Conservation (phyloP, 495 filamentous ascomycete genomes). For the Xylaria grammica region DNA sequence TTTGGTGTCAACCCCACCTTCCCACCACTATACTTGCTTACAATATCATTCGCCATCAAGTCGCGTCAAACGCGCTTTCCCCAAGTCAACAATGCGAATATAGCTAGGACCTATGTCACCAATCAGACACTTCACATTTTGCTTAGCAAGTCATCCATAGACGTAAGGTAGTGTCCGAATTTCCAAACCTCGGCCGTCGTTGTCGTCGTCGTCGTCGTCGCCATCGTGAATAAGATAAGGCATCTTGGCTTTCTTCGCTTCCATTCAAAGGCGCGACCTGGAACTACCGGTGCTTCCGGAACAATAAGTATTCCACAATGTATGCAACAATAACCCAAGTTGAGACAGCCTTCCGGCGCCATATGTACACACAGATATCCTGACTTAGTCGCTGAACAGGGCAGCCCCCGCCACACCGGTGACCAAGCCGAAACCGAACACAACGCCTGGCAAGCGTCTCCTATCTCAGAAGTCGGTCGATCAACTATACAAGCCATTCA, state of each 20-base stretch:
- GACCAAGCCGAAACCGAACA: constrained; percentile 27
- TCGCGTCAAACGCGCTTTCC: constrained; percentile 25
- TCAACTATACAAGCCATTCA: constrained; percentile 84
- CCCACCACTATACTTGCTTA: constrained; percentile 17
- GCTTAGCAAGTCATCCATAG: too few species aligned
- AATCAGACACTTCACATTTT: not conserved
- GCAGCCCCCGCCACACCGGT: constrained; percentile 31
- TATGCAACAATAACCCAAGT: not conserved
- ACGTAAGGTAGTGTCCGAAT: too few species aligned
- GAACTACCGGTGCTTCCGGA: not conserved
- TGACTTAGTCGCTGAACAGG: constrained; percentile 20
- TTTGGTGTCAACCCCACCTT: constrained; percentile 34
- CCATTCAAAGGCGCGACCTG: not conserved
- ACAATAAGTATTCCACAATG: constrained; percentile 1
- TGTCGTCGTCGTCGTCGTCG: not conserved
- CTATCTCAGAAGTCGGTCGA: constrained; percentile 61
- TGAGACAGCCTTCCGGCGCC: not conserved
- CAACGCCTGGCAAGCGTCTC: constrained; percentile 41
- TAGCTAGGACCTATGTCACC: not conserved
- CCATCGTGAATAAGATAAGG: not conserved
- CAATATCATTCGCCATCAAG: not conserved
- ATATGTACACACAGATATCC: not conserved
- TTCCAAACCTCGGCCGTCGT: too few species aligned
- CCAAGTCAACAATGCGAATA: constrained; percentile 39
- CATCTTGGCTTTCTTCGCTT: not conserved